These are phyloP conservation scores for Angomonas deanei DNA, from an alignment of 208 protist genomes.

Conservation along the genomic window DNA sequence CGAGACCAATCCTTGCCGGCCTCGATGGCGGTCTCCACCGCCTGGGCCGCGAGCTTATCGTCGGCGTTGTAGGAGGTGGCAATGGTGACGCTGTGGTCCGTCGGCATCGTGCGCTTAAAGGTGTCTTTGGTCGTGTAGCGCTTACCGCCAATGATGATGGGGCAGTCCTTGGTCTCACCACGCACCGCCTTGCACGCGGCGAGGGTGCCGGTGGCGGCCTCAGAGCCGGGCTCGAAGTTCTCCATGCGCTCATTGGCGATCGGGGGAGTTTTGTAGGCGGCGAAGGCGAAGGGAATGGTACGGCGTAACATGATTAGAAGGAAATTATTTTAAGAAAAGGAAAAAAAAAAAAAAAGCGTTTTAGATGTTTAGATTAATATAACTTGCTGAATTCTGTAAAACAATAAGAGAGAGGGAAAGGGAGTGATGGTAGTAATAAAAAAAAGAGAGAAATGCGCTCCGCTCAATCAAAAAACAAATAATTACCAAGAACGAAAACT, in stretches of 20 bases:
- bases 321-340: not conserved
- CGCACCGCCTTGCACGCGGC: constrained; percentile 68
- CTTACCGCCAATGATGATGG: constrained; percentile 89
- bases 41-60: constrained; percentile 77
- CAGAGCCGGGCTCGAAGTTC: constrained; percentile 76
- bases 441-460: not conserved
- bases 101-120: constrained; percentile 63
- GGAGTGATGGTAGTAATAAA: not conserved
- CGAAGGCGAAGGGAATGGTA: constrained; percentile 47
- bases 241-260: constrained; percentile 88
- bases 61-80: constrained; percentile 83
- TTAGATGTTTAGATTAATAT: not conserved
- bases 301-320: constrained; percentile 65
- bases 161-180: constrained; percentile 60
- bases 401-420: not conserved
- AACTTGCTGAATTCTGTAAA: not conserved
- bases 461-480: constrained; percentile 10
- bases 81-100: constrained; percentile 73
- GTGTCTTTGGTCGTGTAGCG: constrained; percentile 69
- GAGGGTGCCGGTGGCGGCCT: constrained; percentile 45
- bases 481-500: constrained; percentile 5
- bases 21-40: constrained; percentile 80
- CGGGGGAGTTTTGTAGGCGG: constrained; percentile 44
- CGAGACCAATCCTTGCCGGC: constrained; percentile 74
- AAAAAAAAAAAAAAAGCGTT: not conserved